Evolutionary conservation across 768 basidiomycete genomes (phyloP).

Genomic region (Hericium coralloides): DNA sequence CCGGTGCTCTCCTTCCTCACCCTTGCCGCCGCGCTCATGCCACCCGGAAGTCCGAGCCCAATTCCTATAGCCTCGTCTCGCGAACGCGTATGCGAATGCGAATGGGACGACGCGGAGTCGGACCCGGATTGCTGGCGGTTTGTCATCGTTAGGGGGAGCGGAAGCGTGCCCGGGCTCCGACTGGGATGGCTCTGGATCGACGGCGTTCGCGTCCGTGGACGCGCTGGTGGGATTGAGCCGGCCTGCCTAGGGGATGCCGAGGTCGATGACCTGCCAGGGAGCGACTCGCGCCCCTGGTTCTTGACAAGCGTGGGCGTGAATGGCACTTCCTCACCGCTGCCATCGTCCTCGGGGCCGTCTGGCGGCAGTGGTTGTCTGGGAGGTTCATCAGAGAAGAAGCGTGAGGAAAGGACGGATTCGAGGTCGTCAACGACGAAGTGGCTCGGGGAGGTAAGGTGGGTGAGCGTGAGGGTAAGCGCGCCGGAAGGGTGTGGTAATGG

Average conservation of each 20-base stretch:
- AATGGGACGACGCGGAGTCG: slow-evolving; percentile 33
- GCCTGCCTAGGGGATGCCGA: background rate
- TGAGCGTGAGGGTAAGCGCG: slow-evolving; percentile 48
- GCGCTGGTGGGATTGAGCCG: slow-evolving; percentile 19
- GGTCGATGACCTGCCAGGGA: slow-evolving; percentile 26
- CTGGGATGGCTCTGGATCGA: slow-evolving; percentile 29
- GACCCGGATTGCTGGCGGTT: slow-evolving; percentile 15
- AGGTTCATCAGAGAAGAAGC: slow-evolving; percentile 41
- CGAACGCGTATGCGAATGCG: slow-evolving; percentile 24
- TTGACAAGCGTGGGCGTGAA: slow-evolving; percentile 68
- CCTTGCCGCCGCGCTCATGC: slow-evolving; percentile 21
- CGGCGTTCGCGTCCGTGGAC: slow-evolving; percentile 24
- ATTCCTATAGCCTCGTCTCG: slow-evolving; percentile 25
- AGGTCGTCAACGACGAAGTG: slow-evolving; percentile 65
- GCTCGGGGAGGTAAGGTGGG: slow-evolving; percentile 56
- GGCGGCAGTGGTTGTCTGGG: no score
- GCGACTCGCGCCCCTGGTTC: slow-evolving; percentile 52
- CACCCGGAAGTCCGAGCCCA: background rate
- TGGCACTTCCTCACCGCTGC: slow-evolving; percentile 20
- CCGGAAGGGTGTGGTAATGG: slow-evolving; percentile 63
- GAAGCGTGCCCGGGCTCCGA: slow-evolving; percentile 26
- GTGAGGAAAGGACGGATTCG: slow-evolving; percentile 66
- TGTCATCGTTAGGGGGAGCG: slow-evolving; percentile 23
- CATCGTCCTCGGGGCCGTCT: slow-evolving; percentile 42
- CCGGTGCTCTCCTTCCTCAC: slow-evolving; percentile 42